Base-by-base conservation (phyloP, 2,329 filamentous ascomycete genomes). In the Epichloe sibirici region DNA sequence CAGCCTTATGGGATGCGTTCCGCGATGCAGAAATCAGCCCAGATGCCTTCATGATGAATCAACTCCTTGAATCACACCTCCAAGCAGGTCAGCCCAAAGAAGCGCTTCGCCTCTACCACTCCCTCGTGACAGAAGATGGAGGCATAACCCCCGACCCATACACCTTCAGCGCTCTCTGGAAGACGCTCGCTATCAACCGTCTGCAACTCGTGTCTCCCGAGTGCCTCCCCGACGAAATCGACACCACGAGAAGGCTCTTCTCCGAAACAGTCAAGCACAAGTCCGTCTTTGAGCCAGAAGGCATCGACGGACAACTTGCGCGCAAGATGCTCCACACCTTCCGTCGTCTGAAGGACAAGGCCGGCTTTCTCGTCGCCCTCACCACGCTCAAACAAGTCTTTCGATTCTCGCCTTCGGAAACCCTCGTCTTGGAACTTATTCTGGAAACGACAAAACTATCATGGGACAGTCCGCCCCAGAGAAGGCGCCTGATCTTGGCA, bases 11-110 rank as follows among this genome's bases (percentile, higher is more conserved):
- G 66, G 72, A 78, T 35, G 79, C 80, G 2, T 81, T 88, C 56
- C 70, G 73, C 13, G 71, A 78, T 45, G 79, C 84, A 13, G 76
- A 83, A 56, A 81, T 91, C 55, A 74, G 71, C 51, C 78, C 84
- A 2, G 84, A 88, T 61, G 79, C 82, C 8, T 86, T 84, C 65
- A 85, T 90, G 69, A 81, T 90, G 74, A 93, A 91, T 66, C 85
- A 90, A 62, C 71, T 90, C 23, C 77, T 93, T 28, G 80, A 82
- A 55, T 80, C 82, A 6, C 77, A 83, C 56, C 74, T 85, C 46
- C 77, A 82, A 55, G 76, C 77, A 53, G 78, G 79, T 49, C 71
- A 79, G 50, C 72, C 75, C 45, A 65, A 69, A 25, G 70, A 76
- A 49, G 79, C 85, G 0, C 73, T 77, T 59, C 62, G 68, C 3